Conservation (phyloP, 169 alveolate species). For the Plasmodium knowlesi region DNA sequence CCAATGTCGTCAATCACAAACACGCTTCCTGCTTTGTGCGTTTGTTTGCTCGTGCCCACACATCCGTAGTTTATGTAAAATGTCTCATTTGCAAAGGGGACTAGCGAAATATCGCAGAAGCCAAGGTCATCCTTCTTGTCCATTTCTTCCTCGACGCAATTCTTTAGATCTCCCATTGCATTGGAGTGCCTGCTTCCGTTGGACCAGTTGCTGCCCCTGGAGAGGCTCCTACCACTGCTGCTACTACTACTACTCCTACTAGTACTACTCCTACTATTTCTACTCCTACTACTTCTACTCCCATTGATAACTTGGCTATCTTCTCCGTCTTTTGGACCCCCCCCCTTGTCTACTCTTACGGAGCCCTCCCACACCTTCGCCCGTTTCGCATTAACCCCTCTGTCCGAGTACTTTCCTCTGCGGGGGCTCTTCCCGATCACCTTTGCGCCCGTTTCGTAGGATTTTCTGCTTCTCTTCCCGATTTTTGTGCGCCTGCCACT, state of each 20-base stretch:
- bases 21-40: neutral
- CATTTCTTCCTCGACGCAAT: slow-evolving; percentile 6
- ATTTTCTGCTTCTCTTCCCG: neutral
- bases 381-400: neutral
- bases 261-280: too few species aligned
- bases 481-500: neutral
- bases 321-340: neutral
- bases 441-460: neutral
- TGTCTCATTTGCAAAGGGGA: slow-evolving; percentile 28
- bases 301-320: neutral
- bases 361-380: neutral
- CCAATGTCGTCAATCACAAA: slow-evolving; percentile 34
- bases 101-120: slow-evolving; percentile 54
- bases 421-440: neutral
- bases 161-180: neutral
- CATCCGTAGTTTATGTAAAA: slow-evolving; percentile 75
- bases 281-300: too few species aligned
- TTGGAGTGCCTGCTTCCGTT: neutral
- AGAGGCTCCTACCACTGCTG: neutral
- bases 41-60: neutral
- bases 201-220: neutral
- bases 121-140: slow-evolving; percentile 16
- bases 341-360: neutral
- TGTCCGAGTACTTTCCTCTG: neutral
- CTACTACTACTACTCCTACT: too few species aligned